phyloP scores from a whole-genome alignment of 2,329 filamentous ascomycete species.

The Epichloe typhina region DNA sequence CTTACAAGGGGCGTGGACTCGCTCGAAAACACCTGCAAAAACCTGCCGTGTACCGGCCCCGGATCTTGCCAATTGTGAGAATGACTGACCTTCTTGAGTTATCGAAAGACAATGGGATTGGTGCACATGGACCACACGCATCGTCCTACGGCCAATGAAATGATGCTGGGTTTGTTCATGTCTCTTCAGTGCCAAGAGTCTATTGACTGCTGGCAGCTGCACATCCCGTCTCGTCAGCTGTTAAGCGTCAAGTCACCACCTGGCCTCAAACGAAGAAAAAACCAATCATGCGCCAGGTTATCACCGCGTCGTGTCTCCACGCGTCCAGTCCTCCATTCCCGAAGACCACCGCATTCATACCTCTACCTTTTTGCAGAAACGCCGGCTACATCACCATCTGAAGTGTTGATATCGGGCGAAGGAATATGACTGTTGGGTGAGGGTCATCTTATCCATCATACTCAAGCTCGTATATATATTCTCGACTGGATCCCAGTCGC shows the following conservation, averaged over 20 bases:
- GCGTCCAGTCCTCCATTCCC: neutral
- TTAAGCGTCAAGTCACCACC: neutral
- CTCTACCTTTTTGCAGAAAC: neutral
- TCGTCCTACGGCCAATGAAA: neutral
- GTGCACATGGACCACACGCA: neutral
- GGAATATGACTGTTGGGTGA: too few species aligned
- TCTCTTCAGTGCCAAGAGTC: neutral
- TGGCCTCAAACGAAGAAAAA: neutral
- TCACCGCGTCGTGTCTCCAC: neutral
- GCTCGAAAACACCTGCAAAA: too few species aligned
- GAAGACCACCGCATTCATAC: neutral
- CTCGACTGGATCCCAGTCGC: neutral
- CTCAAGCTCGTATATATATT: neutral
- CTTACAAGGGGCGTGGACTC: constrained; percentile 2
- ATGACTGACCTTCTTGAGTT: neutral
- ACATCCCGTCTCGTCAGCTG: neutral
- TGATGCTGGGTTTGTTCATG: neutral
- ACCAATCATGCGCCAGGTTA: neutral
- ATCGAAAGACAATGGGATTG: neutral
- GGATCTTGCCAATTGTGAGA: too few species aligned
- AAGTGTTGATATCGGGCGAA: neutral
- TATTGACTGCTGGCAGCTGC: neutral
- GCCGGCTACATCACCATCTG: neutral
- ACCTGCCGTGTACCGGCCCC: too few species aligned
- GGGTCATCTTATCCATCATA: neutral